These are phyloP conservation scores for Botrytis sinoallii DNA, from an alignment of 2,329 filamentous ascomycete genomes.

Conservation along the genomic window DNA sequence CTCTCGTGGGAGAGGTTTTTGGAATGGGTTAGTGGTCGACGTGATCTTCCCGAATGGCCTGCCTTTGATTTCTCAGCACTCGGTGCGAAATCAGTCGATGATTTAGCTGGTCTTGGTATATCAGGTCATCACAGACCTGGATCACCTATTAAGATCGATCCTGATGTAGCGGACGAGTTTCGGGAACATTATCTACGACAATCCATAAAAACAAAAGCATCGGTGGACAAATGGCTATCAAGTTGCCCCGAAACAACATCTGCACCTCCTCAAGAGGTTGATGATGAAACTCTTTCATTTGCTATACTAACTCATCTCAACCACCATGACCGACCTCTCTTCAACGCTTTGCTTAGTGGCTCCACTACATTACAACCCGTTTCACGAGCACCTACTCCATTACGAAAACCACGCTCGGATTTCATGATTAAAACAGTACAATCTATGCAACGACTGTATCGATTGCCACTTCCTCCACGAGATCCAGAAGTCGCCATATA, in stretches of 20 bases:
- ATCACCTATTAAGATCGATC: slow-evolving; percentile 74
- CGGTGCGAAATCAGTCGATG: slow-evolving; percentile 57
- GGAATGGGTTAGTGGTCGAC: slow-evolving; percentile 84
- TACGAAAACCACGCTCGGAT: slow-evolving; percentile 63
- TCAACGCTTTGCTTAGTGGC: slow-evolving; percentile 73
- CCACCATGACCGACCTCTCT: slow-evolving; percentile 70
- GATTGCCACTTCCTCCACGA: slow-evolving; percentile 67
- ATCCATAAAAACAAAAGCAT: slow-evolving; percentile 86
- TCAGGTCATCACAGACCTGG: slow-evolving; percentile 49
- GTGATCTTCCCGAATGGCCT: slow-evolving; percentile 84
- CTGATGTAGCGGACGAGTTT: slow-evolving; percentile 91
- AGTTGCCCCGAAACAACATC: slow-evolving; percentile 68
- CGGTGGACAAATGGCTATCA: slow-evolving; percentile 86
- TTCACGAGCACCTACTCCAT: slow-evolving; percentile 65
- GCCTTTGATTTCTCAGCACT: slow-evolving; percentile 73
- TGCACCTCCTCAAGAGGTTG: slow-evolving; percentile 80
- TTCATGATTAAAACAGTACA: slow-evolving; percentile 72
- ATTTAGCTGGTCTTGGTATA: slow-evolving; percentile 53
- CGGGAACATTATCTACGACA: slow-evolving; percentile 89
- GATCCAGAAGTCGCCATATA: slow-evolving; percentile 85
- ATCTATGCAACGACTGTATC: slow-evolving; percentile 82
- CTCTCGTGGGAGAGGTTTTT: slow-evolving; percentile 91
- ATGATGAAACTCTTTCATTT: slow-evolving; percentile 91
- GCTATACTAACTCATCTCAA: slow-evolving; percentile 87
- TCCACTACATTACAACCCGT: slow-evolving; percentile 52